Evolutionary conservation across 1,284 basidiomycete species (phyloP).

Genomic region (Apiotrichum veenhuisii): DNA sequence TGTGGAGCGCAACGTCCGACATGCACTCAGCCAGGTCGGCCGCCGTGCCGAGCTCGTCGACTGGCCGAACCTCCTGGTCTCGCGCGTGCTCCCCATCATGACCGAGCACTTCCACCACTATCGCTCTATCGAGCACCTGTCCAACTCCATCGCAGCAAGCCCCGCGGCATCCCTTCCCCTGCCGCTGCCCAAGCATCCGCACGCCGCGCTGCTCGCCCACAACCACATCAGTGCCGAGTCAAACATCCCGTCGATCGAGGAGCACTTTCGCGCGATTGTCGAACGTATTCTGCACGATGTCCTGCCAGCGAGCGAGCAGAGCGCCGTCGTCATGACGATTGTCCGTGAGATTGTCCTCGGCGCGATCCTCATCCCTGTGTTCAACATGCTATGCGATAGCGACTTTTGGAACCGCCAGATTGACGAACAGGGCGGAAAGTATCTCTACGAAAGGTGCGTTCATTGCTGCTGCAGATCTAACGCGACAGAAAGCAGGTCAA

Average conservation of each 20-base stretch:
- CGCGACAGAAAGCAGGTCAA: constrained; percentile 51
- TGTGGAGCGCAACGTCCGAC: constrained; percentile 70
- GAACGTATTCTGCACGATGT: constrained; percentile 66
- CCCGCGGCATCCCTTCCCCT: constrained; percentile 38
- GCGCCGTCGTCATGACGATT: constrained; percentile 66
- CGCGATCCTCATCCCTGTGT: constrained; percentile 73
- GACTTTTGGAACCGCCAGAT: constrained; percentile 95
- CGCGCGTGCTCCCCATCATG: constrained; percentile 76
- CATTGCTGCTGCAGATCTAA: neutral
- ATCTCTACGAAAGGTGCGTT: constrained; percentile 42
- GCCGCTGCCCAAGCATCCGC: constrained; percentile 47
- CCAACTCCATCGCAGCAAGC: constrained; percentile 41
- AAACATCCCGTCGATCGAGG: constrained; percentile 86
- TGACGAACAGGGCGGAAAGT: constrained; percentile 58
- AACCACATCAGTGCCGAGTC: constrained; percentile 74
- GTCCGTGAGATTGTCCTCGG: constrained; percentile 79
- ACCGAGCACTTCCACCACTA: constrained; percentile 86
- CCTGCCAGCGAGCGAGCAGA: constrained; percentile 72
- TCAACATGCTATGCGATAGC: constrained; percentile 88
- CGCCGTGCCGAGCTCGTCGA: constrained; percentile 63
- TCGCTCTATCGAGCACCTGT: constrained; percentile 74
- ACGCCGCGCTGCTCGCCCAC: constrained; percentile 81
- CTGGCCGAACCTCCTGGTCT: constrained; percentile 70
- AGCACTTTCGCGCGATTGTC: constrained; percentile 68
- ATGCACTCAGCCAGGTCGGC: constrained; percentile 60